Percentiles rank a stretch among this genome's conserved stretches.
These are phyloP conservation scores for Loxodes magnus DNA, from an alignment of 73 alveolate species.

Conservation along the genomic window DNA sequence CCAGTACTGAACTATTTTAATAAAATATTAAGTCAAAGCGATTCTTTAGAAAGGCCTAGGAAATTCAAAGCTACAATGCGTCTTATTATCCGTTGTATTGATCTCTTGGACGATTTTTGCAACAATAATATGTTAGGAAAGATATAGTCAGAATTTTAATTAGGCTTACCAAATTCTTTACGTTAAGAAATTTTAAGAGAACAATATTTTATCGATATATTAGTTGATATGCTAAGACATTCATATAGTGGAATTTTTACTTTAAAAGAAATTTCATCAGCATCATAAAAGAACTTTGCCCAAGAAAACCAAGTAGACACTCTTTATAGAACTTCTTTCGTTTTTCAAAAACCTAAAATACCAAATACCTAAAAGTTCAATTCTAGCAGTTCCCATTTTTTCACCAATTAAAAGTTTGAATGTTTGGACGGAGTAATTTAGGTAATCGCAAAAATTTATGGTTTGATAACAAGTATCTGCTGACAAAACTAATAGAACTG, in stretches of 20 bases:
- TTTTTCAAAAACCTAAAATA: not conserved
- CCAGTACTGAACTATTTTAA: constrained; percentile 1
- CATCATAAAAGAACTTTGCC: not conserved
- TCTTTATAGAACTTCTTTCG: not conserved
- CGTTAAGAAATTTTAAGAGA: not conserved
- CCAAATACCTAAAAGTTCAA: not conserved
- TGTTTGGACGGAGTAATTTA: not conserved
- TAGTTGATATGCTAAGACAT: too few species aligned
- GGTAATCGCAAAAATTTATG: not conserved
- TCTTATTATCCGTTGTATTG: not conserved
- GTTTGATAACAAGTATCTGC: not conserved
- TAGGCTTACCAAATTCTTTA: not conserved
- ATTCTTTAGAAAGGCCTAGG: not conserved
- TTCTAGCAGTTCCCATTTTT: not conserved
- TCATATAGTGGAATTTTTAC: too few species aligned
- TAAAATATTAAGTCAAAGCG: not conserved
- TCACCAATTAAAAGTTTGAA: not conserved
- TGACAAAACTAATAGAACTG: not conserved
- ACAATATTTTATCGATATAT: not conserved
- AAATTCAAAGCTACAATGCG: not conserved
- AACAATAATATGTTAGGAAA: not conserved
- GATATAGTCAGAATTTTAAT: not conserved
- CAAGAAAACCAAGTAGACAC: not conserved
- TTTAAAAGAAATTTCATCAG: not conserved
- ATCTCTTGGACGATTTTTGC: not conserved